A percentile compares a stretch with the other conserved stretches of the same genome.
These are phyloP conservation scores for Lipomyces japonicus DNA, from an alignment of 805 yeast species.

Conservation along the genomic window DNA sequence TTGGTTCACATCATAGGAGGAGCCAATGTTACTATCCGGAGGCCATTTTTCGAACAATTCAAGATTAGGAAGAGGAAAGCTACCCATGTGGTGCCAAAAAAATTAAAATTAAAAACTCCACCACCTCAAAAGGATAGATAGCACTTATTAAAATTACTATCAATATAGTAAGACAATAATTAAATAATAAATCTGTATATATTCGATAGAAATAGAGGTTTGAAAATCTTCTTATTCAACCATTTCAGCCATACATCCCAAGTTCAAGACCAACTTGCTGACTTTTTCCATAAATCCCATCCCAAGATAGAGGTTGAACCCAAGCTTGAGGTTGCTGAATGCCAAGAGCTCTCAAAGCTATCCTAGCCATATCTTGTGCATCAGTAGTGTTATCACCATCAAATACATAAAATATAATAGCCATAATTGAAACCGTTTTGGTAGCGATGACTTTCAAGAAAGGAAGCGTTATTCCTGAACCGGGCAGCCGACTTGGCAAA, in stretches of 20 bases:
- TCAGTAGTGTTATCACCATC: conserved; percentile 87
- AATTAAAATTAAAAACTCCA: no score
- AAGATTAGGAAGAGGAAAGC: not conserved
- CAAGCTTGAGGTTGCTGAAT: conserved; percentile 34
- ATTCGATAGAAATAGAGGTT: not conserved
- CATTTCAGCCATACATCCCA: conserved; percentile 68
- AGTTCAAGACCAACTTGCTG: conserved; percentile 67
- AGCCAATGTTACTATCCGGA: conserved; percentile 30
- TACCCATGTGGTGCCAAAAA: not conserved
- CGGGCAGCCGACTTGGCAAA: conserved; percentile 32
- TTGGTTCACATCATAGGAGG: conserved; percentile 31
- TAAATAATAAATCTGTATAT: not conserved
- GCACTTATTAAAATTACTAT: not conserved
- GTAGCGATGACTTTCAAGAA: conserved; percentile 25
- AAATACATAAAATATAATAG: conserved; percentile 61
- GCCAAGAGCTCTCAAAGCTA: conserved; percentile 36
- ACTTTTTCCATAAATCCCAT: conserved; percentile 75
- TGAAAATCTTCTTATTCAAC: not conserved
- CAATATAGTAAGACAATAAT: not conserved
- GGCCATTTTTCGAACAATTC: conserved; percentile 14
- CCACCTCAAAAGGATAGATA: no score
- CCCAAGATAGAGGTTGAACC: conserved; percentile 73
- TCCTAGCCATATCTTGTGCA: conserved; percentile 52
- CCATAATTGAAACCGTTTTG: conserved; percentile 32
- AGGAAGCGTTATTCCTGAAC: conserved; percentile 37